phyloP scores from a whole-genome alignment of 306 rosid species.

The Cyclanthera cordifolia region DNA sequence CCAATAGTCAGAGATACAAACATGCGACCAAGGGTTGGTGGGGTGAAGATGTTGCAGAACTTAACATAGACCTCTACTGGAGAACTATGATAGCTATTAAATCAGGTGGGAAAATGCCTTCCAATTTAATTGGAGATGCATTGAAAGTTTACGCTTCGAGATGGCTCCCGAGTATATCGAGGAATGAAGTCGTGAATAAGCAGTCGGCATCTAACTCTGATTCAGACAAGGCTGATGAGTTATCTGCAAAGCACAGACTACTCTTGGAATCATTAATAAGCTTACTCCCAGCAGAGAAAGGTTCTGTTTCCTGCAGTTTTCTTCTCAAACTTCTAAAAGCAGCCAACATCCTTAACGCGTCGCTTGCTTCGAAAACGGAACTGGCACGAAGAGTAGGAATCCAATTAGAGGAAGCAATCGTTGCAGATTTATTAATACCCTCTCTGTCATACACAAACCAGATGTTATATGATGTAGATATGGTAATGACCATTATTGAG shows the following conservation, averaged over 20 bases:
- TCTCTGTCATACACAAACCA: slow-evolving; percentile 35
- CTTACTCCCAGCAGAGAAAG: slow-evolving; percentile 78
- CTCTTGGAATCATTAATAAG: slow-evolving; percentile 81
- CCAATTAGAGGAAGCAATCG: slow-evolving; percentile 79
- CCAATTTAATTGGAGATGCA: slow-evolving; percentile 72
- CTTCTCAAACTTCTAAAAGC: slow-evolving; percentile 75
- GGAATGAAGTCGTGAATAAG: slow-evolving; percentile 23
- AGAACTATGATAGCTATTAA: slow-evolving; percentile 80
- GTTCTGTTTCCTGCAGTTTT: slow-evolving; percentile 78
- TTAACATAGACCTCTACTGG: slow-evolving; percentile 89
- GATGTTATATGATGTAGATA: slow-evolving; percentile 59
- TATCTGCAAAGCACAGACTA: slow-evolving; percentile 53
- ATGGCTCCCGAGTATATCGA: slow-evolving; percentile 68
- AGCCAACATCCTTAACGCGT: slow-evolving; percentile 74
- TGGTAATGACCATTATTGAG: slow-evolving; percentile 54
- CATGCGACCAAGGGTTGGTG: slow-evolving; percentile 72
- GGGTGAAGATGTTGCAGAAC: slow-evolving; percentile 92
- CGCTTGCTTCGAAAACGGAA: slow-evolving; percentile 71
- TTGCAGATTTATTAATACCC: slow-evolving; percentile 67
- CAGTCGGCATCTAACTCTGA: slow-evolving; percentile 37
- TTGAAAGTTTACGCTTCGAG: slow-evolving; percentile 73
- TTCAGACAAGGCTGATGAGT: slow-evolving; percentile 37
- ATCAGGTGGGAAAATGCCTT: slow-evolving; percentile 58
- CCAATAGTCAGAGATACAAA: slow-evolving; percentile 44
- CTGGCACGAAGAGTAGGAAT: slow-evolving; percentile 65